Evolutionary conservation across 331 rosid species (phyloP).

Genomic region (Malus hybrid): DNA sequence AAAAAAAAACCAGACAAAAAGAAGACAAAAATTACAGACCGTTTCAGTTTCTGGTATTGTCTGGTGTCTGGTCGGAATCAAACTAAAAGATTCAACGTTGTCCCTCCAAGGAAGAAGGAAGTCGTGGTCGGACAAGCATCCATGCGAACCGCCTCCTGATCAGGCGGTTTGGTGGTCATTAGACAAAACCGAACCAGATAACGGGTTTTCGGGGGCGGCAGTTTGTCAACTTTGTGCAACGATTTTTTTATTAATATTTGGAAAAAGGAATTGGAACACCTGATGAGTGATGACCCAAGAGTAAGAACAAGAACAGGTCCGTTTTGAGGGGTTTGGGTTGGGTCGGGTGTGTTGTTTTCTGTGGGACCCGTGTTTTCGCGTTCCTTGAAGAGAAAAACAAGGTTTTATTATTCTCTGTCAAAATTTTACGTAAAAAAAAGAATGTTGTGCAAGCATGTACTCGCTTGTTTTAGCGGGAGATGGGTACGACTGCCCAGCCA

Average conservation of each 20-base stretch:
- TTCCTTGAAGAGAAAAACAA: too few relatives aligned
- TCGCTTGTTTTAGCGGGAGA: too few relatives aligned
- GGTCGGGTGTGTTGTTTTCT: too few relatives aligned
- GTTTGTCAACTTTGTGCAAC: neutral
- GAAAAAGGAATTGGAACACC: neutral
- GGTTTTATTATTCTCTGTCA: too few relatives aligned
- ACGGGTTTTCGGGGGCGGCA: neutral
- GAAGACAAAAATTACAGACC: neutral
- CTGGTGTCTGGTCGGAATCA: neutral
- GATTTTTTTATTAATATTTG: neutral
- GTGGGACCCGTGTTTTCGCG: too few relatives aligned
- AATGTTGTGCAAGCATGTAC: too few relatives aligned
- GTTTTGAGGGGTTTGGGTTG: neutral
- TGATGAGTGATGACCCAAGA: neutral
- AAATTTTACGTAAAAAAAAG: too few relatives aligned
- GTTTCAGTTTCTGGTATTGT: neutral
- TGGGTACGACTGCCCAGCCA: too few relatives aligned
- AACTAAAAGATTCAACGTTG: neutral
- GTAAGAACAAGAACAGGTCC: slow-evolving; percentile 5
- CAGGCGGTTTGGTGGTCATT: slow-evolving; percentile 1
- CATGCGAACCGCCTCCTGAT: neutral
- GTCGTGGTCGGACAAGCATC: neutral
- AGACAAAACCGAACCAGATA: neutral
- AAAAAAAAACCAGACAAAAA: neutral
- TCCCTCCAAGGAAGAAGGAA: neutral